Evolutionary conservation across 768 basidiomycete genomes (phyloP), one percentile per base, ranked within the genome.

Genomic region (Pisolithus microcarpus): DNA sequence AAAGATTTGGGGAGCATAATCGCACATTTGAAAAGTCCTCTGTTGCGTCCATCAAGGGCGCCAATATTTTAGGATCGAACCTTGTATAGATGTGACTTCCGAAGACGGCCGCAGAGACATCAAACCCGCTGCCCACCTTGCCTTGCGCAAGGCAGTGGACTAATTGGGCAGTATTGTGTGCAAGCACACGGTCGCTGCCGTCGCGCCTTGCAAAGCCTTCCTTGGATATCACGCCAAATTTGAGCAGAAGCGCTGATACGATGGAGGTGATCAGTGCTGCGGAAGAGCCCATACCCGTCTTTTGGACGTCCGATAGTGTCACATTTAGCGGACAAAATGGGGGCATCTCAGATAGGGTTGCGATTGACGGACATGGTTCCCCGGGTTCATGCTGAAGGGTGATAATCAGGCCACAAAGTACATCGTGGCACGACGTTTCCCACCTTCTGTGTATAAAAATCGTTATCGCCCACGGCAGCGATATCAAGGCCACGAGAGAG

Each of bases 111-210:
- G 91, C 81, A 6, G 91, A 83, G 43, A 99, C 90, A 61, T 99
- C 96, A 70, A 99, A 99, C 6, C 96, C 96, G 61, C 89, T 92
- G 28, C 96, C 96, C 15, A 99, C 85, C 70, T 99, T 99, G 38
- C 96, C 96, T 70, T 99, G 96, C 0, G 95, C 96, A 36, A 93
- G 74, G 62, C 93, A 97, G 66, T 99, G 96, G 7, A 92, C 80
- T 64, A 85, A 96, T 64, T 99, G 96, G 4, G 96, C 85, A 39
- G 90, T 77, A 65, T 96, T 97, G 68, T 99, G 96, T 0, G 90
- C 85, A 16, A 96, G 68, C 53, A 71, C 68, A 53, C 80, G 72
- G 19, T 77, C 81, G 23, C 74, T 69, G 58, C 68, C 71, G 39
- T 71, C 61, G 6, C 71, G 64, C 24, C 71, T 69, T 15, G 63